phyloP scores from a whole-genome alignment of 2,329 filamentous ascomycete species.

The Rhinocladiella mackenziei region DNA sequence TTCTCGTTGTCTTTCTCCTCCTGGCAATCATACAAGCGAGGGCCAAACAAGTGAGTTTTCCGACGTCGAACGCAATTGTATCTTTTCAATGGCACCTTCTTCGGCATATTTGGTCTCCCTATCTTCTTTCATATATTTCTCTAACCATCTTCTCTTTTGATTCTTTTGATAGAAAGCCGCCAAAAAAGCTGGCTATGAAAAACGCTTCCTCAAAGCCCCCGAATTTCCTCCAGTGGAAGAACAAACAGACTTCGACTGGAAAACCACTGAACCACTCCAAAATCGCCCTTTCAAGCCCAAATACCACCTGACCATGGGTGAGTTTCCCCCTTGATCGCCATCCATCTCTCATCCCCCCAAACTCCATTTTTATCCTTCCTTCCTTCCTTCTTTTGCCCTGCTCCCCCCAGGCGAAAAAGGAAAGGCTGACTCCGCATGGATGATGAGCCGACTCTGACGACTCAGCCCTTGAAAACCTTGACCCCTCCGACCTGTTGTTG shows the following conservation, averaged over 20 bases:
- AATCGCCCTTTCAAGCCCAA: constrained; percentile 58
- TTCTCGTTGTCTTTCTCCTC: constrained; percentile 19
- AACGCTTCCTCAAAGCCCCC: constrained; percentile 23
- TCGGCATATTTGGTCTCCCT: neutral
- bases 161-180: constrained; percentile 20
- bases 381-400: constrained; percentile 4
- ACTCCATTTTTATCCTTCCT: constrained; percentile 1
- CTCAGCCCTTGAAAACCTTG: constrained; percentile 51
- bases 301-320: constrained; percentile 63
- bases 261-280: constrained; percentile 49
- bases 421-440: constrained; percentile 21
- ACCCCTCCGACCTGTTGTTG: constrained; percentile 52
- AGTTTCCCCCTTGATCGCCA: constrained; percentile 11
- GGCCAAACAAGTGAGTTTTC: constrained; percentile 13
- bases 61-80: neutral
- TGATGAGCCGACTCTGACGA: constrained; percentile 17
- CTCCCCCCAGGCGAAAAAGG: neutral
- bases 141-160: constrained; percentile 1
- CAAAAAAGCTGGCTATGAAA: constrained; percentile 20
- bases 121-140: neutral
- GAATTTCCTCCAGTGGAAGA: constrained; percentile 37
- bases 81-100: neutral
- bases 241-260: constrained; percentile 50
- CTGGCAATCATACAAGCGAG: constrained; percentile 20
- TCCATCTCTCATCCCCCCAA: neutral